Evolutionary conservation across 148 eudicot species (phyloP), one percentile per base, ranked within the genome.

Genomic region (Cornus florida): DNA sequence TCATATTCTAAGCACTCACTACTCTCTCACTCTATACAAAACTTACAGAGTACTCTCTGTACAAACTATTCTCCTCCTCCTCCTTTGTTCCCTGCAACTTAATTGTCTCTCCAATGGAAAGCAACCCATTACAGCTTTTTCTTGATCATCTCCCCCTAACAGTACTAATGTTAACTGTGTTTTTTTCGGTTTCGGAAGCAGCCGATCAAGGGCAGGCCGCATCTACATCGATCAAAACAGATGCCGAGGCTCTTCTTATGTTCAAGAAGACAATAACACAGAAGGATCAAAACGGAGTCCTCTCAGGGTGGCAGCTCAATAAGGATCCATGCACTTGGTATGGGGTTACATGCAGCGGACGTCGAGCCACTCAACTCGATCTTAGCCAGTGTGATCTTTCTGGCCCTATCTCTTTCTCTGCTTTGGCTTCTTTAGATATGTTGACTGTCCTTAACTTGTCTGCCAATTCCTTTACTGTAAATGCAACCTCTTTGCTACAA

Each of bases 211-310:
- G 53, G 56, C 68, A 28, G 28, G 28, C 28, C 28, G 28, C 28
- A 28, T 28, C 28, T 28, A 28, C 80, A 7, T 86, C 89, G 5
- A 71, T 76, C 19, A 84, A 89, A 71, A 89, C 89, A 7, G 99
- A 95, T 33, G 88, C 89, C 0, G 85, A 81, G 72, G 83, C 94
- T 2, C 86, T 95, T 31, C n/a, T 90, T 3, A 39, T 82, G 17
- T 95, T 95, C 84, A 96, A 93, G 87, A 93, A 90, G 75, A 88
- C 48, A 43, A 43, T 86, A 91, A 84, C 93, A 43, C 83, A 82
- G 7, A 69, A 57, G 19, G 97, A 96, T 76, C 90, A 93, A 0
- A 83, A 84, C 20, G 87, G 82, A 56, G 86, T 85, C 64, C 56
- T 93, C 20, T 85, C 92, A 22, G 78, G 68, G 22, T 96, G 99